These are phyloP conservation scores for Neocallimastix lanati DNA, from an alignment of 192 early-diverging fungal genomes.

Conservation along the genomic window DNA sequence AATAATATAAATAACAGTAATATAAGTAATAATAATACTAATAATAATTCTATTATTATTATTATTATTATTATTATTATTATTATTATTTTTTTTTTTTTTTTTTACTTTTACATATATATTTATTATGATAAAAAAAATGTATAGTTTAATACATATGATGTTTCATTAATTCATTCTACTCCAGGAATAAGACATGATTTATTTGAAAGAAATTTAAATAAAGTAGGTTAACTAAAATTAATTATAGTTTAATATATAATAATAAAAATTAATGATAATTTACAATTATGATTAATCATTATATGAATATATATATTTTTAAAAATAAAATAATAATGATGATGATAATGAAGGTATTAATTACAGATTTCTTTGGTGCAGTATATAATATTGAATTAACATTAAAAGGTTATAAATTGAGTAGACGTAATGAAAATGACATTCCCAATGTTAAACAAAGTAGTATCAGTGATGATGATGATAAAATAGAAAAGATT, in stretches of 20 bases:
- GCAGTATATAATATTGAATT: background rate
- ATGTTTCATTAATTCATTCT: slow-evolving; percentile 52
- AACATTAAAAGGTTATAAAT: background rate
- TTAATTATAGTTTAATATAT: no score
- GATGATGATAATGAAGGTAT: background rate
- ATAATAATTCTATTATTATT: no score
- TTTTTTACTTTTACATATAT: no score
- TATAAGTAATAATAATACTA: no score
- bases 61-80: no score
- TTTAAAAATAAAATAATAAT: no score
- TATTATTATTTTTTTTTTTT: no score
- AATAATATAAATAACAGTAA: background rate
- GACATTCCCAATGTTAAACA: background rate
- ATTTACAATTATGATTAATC: no score
- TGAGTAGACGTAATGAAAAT: background rate
- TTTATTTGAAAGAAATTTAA: slow-evolving; percentile 55
- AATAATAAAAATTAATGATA: no score
- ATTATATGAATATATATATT: no score
- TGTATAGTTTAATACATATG: slow-evolving; percentile 60
- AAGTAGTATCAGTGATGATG: background rate
- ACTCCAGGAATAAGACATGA: slow-evolving; percentile 71
- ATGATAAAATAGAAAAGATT: background rate
- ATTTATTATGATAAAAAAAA: no score
- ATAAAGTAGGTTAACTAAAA: slow-evolving; percentile 43
- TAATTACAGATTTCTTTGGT: background rate